Base-by-base conservation (phyloP, 192 early-diverging fungal species). In the Coemansia sp. region DNA sequence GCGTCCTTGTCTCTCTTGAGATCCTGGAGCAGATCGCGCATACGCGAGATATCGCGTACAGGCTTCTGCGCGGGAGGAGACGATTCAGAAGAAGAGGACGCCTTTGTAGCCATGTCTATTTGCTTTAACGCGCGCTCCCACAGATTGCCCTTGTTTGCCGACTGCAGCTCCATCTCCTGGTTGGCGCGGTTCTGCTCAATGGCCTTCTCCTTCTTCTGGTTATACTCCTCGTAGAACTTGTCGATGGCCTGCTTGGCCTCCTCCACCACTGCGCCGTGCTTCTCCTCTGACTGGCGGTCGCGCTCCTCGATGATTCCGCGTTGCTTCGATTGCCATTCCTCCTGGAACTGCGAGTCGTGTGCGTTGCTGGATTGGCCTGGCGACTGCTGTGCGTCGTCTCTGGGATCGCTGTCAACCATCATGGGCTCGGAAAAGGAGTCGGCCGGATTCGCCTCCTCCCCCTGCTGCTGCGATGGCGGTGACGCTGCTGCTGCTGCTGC, bases 161-260 rank as follows among this genome's bases (percentile, higher is more conserved):
- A 67, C 62, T 85, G 84, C 5, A 76, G 38, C 50, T 85, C 84
- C 21, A 83, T 68, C 43, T 76, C 77, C 72, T 85, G 77, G 53
- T 60, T 74, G 18, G 80, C 80, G 21, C 84, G 67, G 81, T 92
- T 92, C 65, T 87, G 80, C 65, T 85, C 78, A 38, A 91, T 86
- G 1, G 88, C 81, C 47, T 83, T 84, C 42, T 88, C 85, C 65
- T 87, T 89, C 77, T 86, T 90, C 69, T 88, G 87, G 54, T 93
- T 93, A 50, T 93, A 93, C 61, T 92, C 92, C 54, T 89, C 89
- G 67, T 93, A 93, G 72, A 92, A 93, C 66, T 84, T 83, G 69
- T 93, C 92, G 68, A 93, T 87, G 18, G 85, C 84, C 43, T 86
- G 84, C 47, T 83, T 81, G 18, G 92, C 92, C 62, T 84, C 77